Evolutionary conservation across 148 eudicot genomes (phyloP), one percentile per base, ranked within the genome.

Genomic region (Fallopia convolvulus): DNA sequence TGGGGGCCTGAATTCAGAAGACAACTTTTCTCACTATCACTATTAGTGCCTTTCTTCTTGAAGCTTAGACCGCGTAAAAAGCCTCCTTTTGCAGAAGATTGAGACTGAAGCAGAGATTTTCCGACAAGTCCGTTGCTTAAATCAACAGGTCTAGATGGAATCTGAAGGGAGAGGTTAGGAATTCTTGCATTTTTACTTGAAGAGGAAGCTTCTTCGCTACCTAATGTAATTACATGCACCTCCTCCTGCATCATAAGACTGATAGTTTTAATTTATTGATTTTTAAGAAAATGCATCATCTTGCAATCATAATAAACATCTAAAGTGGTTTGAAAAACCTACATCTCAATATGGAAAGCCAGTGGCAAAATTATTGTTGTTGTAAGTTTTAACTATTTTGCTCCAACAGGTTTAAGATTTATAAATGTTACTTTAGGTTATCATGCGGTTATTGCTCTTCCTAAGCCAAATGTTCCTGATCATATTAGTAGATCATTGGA

Each of bases 41-140:
- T 49, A 49, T 73, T 49, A 60, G 72, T 80, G 72, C 23, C 80
- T 82, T 85, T 89, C 79, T 83, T 90, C 78, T 92, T 94, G 75
- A 90, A 90, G 91, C 99, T 92, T 79, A 90, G 76, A 39, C 87
- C 93, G 46, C 92, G 90, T 14, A 94, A 49, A 84, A 90, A 82
- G 15, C 91, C 83, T 78, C 88, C 80, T 77, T 65, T 82, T 65
- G 79, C 78, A 23, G 78, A 78, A 79, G 79, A 61, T 44, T 87
- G 91, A 53, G 89, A 77, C 44, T 85, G 87, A 55, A 84, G 75
- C 63, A 83, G 78, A 65, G 75, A 83, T 78, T 83, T 88, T 74
- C 86, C 89, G 53, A 82, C 87, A 39, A 82, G 86, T 70, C 84
- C 80, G 66, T 80, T 88, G 76, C 81, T 84, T 65, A 87, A 84